Percentiles rank a stretch among this genome's conserved stretches.
phyloP scores from a whole-genome alignment of 1,139 yeast species.

The Nakaseomyces uthaithaninus region DNA sequence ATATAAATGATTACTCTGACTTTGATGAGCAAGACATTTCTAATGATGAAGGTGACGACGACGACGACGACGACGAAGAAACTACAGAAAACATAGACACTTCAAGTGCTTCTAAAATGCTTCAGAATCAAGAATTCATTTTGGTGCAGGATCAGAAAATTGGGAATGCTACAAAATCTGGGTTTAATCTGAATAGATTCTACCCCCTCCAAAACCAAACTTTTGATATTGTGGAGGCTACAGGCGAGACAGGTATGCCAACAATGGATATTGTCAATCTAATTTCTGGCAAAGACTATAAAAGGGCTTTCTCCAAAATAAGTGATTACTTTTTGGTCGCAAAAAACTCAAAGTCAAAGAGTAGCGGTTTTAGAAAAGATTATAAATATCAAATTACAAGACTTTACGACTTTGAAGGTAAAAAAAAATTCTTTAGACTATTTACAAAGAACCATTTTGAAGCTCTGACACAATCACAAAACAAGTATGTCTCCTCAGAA shows the following conservation, averaged over 20 bases:
- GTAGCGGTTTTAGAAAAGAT: constrained; percentile 30
- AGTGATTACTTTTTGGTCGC: constrained; percentile 41
- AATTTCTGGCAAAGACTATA: constrained; percentile 48
- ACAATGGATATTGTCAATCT: constrained; percentile 44
- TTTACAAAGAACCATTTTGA: constrained; percentile 42
- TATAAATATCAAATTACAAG: constrained; percentile 38
- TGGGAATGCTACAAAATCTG: constrained; percentile 15
- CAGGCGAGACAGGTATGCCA: constrained; percentile 45
- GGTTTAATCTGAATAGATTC: constrained; percentile 38
- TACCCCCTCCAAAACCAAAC: constrained; percentile 61
- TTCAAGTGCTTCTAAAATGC: constrained; percentile 28
- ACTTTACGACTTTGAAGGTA: constrained; percentile 66
- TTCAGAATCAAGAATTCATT: constrained; percentile 30
- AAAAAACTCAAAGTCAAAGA: constrained; percentile 31
- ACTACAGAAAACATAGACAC: constrained; percentile 27
- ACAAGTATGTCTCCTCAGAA: constrained; percentile 10
- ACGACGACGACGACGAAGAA: constrained; percentile 18
- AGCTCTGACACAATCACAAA: constrained; percentile 18
- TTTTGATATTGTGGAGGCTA: constrained; percentile 38
- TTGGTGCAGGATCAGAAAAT: constrained; percentile 20
- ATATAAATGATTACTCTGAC: constrained; percentile 22
- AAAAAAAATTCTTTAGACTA: constrained; percentile 63
- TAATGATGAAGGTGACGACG: constrained; percentile 27
- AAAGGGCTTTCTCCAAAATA: constrained; percentile 42
- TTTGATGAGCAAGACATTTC: constrained; percentile 15